phyloP scores from a whole-genome alignment of 306 rosid genomes.

The Nissolia schottii region DNA sequence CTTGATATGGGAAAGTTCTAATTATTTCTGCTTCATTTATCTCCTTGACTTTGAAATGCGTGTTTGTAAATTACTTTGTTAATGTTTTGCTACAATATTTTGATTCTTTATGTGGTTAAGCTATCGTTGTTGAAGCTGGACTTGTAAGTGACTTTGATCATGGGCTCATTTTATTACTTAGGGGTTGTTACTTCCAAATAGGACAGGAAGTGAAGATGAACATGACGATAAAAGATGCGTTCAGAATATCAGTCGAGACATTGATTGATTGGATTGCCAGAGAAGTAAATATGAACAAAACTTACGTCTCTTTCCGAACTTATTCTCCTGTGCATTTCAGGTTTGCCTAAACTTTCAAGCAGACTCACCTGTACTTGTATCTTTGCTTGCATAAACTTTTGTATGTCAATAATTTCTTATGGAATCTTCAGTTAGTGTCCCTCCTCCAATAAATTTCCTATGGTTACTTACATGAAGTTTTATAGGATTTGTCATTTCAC shows the following conservation, averaged over 20 bases:
- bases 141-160: conserved; percentile 19
- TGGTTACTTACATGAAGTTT: not conserved
- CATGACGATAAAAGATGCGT: conserved; percentile 65
- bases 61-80: not conserved
- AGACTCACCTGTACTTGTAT: not conserved
- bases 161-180: conserved; percentile 31
- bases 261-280: conserved; percentile 54
- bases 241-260: conserved; percentile 60
- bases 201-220: conserved; percentile 67
- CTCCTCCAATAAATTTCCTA: not conserved
- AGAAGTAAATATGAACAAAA: conserved; percentile 64
- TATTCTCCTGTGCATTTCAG: conserved; percentile 92
- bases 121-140: not conserved
- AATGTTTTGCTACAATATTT: conserved; percentile 1
- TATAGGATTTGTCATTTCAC: not conserved
- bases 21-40: not conserved
- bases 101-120: not conserved
- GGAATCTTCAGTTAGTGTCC: not conserved
- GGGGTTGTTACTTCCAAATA: conserved; percentile 86
- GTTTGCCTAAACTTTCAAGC: conserved; percentile 36
- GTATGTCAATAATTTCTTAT: not conserved
- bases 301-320: conserved; percentile 76
- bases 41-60: not conserved
- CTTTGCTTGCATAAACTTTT: conserved; percentile 20
- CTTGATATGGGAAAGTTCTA: not conserved